Base-by-base conservation (phyloP, 352 stramenopile species). In the Globisporangium viniferum region DNA sequence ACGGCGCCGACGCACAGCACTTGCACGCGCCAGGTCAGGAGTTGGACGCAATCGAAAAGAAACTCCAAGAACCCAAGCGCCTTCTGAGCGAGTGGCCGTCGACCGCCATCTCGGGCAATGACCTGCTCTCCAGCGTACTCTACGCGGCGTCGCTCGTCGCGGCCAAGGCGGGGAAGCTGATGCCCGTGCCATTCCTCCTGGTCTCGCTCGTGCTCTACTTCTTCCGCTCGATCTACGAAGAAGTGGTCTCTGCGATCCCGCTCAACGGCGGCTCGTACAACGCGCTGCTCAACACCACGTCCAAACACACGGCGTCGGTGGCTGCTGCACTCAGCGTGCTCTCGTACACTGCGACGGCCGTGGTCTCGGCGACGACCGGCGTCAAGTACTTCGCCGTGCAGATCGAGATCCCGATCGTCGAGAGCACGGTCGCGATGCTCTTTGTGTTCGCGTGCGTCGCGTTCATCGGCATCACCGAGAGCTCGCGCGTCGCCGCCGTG, bases 241-340 rank as follows among this genome's bases (percentile, higher is more conserved):
- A 97, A 67, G 90, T 90, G 14, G 91, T 97, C 33, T 93, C 82
- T 9, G 91, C 91, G 10, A 84, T 97, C 53, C 90, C 90, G 14
- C 81, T 95, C 66, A 97, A 97, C 74, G 91, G 91, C 18, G 91
- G 91, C 22, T 90, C 88, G 20, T 97, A 97, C 73, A 97, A 97
- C 70, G 83, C 93, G 5, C 78, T 97, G 35, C 69, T 97, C 15
- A 97, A 97, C 74, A 93, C 87, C 12, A 97, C 90, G 41, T 92
- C 76, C 29, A 97, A 97, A 73, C 77, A 80, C 51, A 77, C 91
- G 27, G 90, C 91, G 5, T 88, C 87, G 0, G 74, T 95, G 15
- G 88, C 89, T 2, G 91, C 91, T 2, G 89, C 81, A 48, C 84
- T 97, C 22, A 80, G 86, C 22, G 89, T 97, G 60, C 84, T 97